Evolutionary conservation across 23 red algal species (phyloP), one percentile per base, ranked within the genome.

Genomic region (Gracilaria vermiculophylla): DNA sequence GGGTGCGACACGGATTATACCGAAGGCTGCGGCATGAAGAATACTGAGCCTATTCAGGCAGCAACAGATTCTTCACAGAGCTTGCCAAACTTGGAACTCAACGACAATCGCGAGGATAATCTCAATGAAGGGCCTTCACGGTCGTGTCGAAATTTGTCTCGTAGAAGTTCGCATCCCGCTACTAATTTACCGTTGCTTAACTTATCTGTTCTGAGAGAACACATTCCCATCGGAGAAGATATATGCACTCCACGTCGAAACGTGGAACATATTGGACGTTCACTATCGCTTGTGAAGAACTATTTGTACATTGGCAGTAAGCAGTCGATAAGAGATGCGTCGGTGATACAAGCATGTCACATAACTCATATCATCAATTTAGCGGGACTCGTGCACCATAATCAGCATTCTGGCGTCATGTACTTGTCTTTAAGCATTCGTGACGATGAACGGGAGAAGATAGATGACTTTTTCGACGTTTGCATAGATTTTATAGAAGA

Each of bases 221-320:
- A 48, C 42, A 20, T 73, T 4, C 67, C 67, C 5, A 73, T 32
- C 28, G n/a, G 67, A 17, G 67, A 73, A 2, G 67, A 73, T 11
- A 28, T 73, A 14, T 23, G 67, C 23, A 73, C 67, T 19, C 67
- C 67, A 14, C 67, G 67, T 73, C 67, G 67, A 27, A 73, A 73
- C 20, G 39, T 73, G 37, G 67, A 73, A 25, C 67, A 40, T 28
- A 73, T 73, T 47, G 67, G 67, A 47, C 42, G 67, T 13, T 73
- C 67, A 10, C 23, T 73, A 2, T 73, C 67, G 21, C 36, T n/a
- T 5, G 17, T 45, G n/a, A 73, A 42, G n/a, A 28, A 12, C 28
- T 73, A 73, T n/a, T 28, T 73, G 67, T 73, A 73, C 42, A 9
- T 73, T 24, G 67, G 67, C 13, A 73, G 67, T 24, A 45, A 73